phyloP scores from a whole-genome alignment of 2,329 filamentous ascomycete species.

The Trichoderma afroharzianum region DNA sequence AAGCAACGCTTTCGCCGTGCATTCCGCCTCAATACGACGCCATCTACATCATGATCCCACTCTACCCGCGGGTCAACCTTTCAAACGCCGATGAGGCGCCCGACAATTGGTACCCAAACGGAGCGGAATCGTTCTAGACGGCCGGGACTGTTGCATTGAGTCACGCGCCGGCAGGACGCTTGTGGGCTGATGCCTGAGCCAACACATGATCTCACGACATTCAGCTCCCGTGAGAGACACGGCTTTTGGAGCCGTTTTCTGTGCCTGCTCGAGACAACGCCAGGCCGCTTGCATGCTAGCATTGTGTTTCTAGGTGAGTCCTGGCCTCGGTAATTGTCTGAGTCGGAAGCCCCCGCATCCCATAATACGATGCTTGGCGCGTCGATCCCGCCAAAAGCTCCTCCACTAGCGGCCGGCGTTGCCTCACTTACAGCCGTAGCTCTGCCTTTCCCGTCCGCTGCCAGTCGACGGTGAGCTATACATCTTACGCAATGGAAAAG shows the following conservation, averaged over 20 bases:
- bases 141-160: not conserved
- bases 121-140: not conserved
- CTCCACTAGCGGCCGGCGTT: not conserved
- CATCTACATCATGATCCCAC: not conserved
- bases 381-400: constrained; percentile 1
- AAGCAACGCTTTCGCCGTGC: not conserved
- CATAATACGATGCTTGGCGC: constrained; percentile 18
- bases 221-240: not conserved
- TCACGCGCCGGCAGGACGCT: not conserved
- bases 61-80: not conserved
- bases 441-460: not conserved
- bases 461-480: not conserved
- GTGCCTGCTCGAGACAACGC: not conserved
- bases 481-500: constrained; percentile 3
- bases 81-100: not conserved
- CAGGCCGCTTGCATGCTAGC: not conserved
- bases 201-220: not conserved
- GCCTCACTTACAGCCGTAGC: not conserved
- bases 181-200: constrained; percentile 1
- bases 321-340: constrained; percentile 1
- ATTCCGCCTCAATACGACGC: not conserved
- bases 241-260: not conserved
- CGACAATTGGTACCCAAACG: not conserved
- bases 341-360: constrained; percentile 9
- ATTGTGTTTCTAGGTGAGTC: not conserved